Conservation (phyloP, 2,329 filamentous ascomycete genomes). For the Fusarium agapanthi region DNA sequence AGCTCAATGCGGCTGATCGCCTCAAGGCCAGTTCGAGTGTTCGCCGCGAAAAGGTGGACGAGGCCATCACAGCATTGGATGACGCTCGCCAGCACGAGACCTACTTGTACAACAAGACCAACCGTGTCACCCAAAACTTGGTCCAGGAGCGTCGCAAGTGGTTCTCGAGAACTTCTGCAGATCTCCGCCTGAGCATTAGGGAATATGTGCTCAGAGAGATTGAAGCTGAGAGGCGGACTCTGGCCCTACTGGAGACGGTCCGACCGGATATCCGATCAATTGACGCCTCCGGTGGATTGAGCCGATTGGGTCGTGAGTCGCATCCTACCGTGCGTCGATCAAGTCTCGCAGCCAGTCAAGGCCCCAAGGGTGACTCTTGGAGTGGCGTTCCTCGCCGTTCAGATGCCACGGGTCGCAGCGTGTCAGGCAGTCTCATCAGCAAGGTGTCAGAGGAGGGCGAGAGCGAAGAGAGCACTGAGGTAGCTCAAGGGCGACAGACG, state of each 20-base stretch:
- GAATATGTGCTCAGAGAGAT: constrained; percentile 96
- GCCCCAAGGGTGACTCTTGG: constrained; percentile 98
- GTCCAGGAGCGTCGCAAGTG: constrained; percentile 88
- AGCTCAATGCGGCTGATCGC: constrained; percentile 85
- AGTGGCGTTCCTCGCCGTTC: constrained; percentile 88
- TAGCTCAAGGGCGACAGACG: constrained; percentile 49
- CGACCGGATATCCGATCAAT: constrained; percentile 93
- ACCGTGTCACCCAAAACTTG: constrained; percentile 88
- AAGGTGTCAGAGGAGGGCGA: constrained; percentile 70
- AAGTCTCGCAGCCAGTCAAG: constrained; percentile 86
- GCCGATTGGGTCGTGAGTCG: constrained; percentile 85
- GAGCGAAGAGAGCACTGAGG: constrained; percentile 53
- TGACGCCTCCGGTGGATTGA: constrained; percentile 88
- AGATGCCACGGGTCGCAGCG: constrained; percentile 79
- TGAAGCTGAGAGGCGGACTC: constrained; percentile 89
- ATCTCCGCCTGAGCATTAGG: constrained; percentile 82
- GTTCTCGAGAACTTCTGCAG: constrained; percentile 87
- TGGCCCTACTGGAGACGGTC: constrained; percentile 92
- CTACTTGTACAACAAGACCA: constrained; percentile 84
- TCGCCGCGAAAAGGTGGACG: constrained; percentile 93
- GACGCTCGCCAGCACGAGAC: constrained; percentile 85
- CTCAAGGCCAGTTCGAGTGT: constrained; percentile 88
- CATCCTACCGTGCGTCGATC: constrained; percentile 79
- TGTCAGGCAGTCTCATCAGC: constrained; percentile 77
- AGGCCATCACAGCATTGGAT: constrained; percentile 90